phyloP scores from a whole-genome alignment of 2,329 filamentous ascomycete genomes.

The Epichloe baconii region DNA sequence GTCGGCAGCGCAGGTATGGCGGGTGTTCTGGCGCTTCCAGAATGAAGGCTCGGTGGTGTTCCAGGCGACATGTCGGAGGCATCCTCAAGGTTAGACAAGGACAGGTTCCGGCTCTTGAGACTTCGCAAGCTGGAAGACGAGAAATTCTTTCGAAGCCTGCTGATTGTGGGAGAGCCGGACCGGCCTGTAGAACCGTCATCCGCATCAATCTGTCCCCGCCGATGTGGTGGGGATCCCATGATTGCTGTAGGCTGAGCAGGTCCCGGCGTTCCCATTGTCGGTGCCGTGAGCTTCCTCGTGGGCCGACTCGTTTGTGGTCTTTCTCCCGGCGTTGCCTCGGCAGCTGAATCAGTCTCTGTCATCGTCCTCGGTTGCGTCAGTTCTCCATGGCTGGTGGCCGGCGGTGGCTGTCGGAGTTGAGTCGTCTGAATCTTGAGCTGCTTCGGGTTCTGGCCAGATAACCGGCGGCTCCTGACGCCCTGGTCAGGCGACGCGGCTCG shows the following conservation, averaged over 20 bases:
- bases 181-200: conserved; percentile 27
- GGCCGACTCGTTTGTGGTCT: conserved; percentile 4
- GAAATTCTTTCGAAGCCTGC: conserved; percentile 48
- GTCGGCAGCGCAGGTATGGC: conserved; percentile 52
- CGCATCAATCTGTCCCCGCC: conserved; percentile 20
- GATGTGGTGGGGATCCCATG: conserved; percentile 19
- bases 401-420: conserved; percentile 15
- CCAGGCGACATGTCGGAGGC: conserved; percentile 55
- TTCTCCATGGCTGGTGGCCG: conserved; percentile 6
- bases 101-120: conserved; percentile 62
- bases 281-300: conserved; percentile 1
- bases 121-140: conserved; percentile 60
- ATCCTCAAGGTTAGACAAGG: conserved; percentile 47
- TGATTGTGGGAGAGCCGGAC: conserved; percentile 40
- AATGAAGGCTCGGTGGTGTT: conserved; percentile 60
- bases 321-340: conserved; percentile 4
- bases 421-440: conserved; percentile 80
- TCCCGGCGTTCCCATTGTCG: conserved; percentile 4
- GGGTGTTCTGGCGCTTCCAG: conserved; percentile 38
- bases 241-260: conserved; percentile 5
- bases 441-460: conserved; percentile 69
- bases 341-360: conserved; percentile 6
- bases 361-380: not conserved
- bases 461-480: conserved; percentile 59
- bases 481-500: conserved; percentile 21